Evolutionary conservation across 2,329 filamentous ascomycete species (phyloP).

Genomic region (Penicillium expansum): DNA sequence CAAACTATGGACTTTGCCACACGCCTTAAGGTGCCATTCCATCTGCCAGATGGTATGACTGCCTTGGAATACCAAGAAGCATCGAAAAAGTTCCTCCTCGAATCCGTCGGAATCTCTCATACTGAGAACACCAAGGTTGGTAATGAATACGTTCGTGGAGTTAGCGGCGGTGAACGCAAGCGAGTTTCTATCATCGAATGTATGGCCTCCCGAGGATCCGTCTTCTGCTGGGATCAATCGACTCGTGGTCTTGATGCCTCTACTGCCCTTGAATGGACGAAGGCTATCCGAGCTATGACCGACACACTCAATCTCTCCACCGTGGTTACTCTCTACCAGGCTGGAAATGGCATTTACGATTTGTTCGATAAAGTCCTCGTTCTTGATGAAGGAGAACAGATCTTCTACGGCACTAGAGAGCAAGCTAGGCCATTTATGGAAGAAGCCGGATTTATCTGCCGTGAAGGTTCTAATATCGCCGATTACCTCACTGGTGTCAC

Average conservation of each 20-base stretch:
- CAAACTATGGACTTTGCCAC: conserved; percentile 57
- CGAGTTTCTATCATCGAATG: conserved; percentile 67
- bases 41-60: conserved; percentile 47
- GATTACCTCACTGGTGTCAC: conserved; percentile 67
- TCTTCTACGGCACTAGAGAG: conserved; percentile 61
- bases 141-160: conserved; percentile 63
- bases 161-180: conserved; percentile 67
- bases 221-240: conserved; percentile 67
- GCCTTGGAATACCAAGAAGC: conserved; percentile 49
- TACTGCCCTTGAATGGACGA: conserved; percentile 61
- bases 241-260: conserved; percentile 65
- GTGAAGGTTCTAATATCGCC: conserved; percentile 60
- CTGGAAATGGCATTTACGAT: conserved; percentile 67
- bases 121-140: conserved; percentile 66
- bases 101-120: conserved; percentile 58
- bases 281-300: conserved; percentile 62
- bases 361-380: conserved; percentile 69
- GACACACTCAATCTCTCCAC: conserved; percentile 60
- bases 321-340: conserved; percentile 67
- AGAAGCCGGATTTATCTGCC: conserved; percentile 60
- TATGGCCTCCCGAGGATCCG: conserved; percentile 55
- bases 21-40: conserved; percentile 55
- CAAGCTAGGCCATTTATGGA: conserved; percentile 65
- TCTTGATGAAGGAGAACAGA: conserved; percentile 63
- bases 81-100: conserved; percentile 55